These are phyloP conservation scores for Tolypocladium guangdongense DNA, from an alignment of 2,329 filamentous ascomycete species.

Conservation along the genomic window DNA sequence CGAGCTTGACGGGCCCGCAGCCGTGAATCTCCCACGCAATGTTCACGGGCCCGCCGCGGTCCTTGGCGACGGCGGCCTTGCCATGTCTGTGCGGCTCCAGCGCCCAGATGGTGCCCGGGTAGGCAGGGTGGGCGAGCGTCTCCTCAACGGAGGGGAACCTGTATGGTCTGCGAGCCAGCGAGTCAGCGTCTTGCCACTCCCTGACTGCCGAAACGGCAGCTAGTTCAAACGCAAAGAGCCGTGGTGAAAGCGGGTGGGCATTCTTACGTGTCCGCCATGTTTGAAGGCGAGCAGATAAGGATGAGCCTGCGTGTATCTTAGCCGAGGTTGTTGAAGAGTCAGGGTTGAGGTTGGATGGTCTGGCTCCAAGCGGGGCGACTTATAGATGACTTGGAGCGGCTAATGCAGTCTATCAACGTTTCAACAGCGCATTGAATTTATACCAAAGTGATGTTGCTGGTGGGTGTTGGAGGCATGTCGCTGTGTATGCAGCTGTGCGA, in stretches of 20 bases:
- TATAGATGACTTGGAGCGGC: not conserved
- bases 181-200: not conserved
- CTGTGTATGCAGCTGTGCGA: not conserved
- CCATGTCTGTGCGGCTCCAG: conserved; percentile 56
- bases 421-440: not conserved
- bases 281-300: not conserved
- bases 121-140: conserved; percentile 55
- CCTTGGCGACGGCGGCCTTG: conserved; percentile 51
- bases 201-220: not conserved
- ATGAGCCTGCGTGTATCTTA: not conserved
- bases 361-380: not conserved
- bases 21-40: conserved; percentile 77
- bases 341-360: not conserved
- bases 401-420: not conserved
- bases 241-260: not conserved
- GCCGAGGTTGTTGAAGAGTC: not conserved
- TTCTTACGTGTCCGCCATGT: not conserved
- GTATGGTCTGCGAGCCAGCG: conserved; percentile 4
- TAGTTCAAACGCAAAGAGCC: not conserved
- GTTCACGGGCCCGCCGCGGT: conserved; percentile 62
- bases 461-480: not conserved
- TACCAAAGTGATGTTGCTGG: not conserved
- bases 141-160: conserved; percentile 39
- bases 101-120: conserved; percentile 54
- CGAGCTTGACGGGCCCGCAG: conserved; percentile 56